Base-by-base conservation (phyloP, 2,329 filamentous ascomycete species). In the Helminthosporium solani region DNA sequence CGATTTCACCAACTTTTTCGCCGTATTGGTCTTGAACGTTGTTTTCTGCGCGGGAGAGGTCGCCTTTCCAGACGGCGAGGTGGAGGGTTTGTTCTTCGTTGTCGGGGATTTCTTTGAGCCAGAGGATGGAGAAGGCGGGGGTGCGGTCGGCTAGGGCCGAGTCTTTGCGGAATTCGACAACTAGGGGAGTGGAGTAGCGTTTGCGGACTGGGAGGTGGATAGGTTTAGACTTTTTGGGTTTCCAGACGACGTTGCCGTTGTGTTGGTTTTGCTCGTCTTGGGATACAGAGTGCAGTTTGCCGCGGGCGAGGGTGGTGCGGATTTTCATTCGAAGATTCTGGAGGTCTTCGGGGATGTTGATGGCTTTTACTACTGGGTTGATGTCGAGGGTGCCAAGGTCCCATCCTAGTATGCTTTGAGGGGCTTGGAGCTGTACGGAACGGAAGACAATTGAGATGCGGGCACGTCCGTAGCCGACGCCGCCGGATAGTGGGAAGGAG, bases 361-460 rank as follows among this genome's bases (percentile, higher is more conserved):
- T 74, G 2, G 70, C 70, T 40, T 73, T 75, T 11, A 84, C 69
- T 0, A 72, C 61, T 0, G 79, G 75, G n/a, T 79, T 75, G 33
- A 88, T 71, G 51, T 87, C 82, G 0, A 89, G 60, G 0, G 86
- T 89, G 4, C 86, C 87, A 45, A 83, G 85, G 19, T 87, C 82
- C 85, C 86, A 89, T 1, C 87, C 87, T 1, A 82, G 70, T 25
- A 85, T 66, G 40, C 80, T 75, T 5, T 67, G 72, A 1, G 83
- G 82, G 2, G 83, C 70, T 55, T 85, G 77, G 1, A 87, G 67
- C 47, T 85, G 78, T 2, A 89, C 76, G 45, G 84, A 86, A 35
- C 87, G 79, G 77, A 87, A 90, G 2, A 90, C 82, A 73, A 90
- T 76, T 14, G 85, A 88, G 45, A 90, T 76, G 9, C 86, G 76